A percentile compares a stretch with the other conserved stretches of the same genome.
phyloP scores from a whole-genome alignment of 192 early-diverging fungal species.

The Nowakowskiella sp. region DNA sequence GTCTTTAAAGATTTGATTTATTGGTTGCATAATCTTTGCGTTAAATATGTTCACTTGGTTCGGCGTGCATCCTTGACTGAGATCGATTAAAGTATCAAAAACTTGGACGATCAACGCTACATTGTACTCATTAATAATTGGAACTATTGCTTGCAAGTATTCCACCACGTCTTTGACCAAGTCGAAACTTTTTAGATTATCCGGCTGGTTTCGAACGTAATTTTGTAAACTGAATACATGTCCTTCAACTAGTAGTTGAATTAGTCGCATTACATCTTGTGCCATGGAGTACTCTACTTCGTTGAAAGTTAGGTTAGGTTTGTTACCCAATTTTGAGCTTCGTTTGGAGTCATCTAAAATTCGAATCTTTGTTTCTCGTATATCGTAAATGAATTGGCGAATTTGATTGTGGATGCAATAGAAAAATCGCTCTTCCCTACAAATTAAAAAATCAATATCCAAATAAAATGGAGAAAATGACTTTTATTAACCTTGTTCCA shows the following conservation, averaged over 20 bases:
- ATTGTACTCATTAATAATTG: slow-evolving; percentile 8
- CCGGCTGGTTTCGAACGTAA: slow-evolving; percentile 24
- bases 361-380: slow-evolving; percentile 11
- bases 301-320: background rate
- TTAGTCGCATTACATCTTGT: slow-evolving; percentile 21
- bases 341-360: background rate
- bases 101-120: slow-evolving; percentile 26
- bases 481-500: slow-evolving; percentile 18
- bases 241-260: slow-evolving; percentile 29
- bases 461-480: slow-evolving; percentile 7
- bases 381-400: slow-evolving; percentile 9
- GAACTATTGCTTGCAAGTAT: slow-evolving; percentile 21
- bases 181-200: slow-evolving; percentile 28
- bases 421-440: slow-evolving; percentile 31
- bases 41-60: slow-evolving; percentile 31
- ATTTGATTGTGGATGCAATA: slow-evolving; percentile 28
- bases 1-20: slow-evolving; percentile 20
- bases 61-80: slow-evolving; percentile 25
- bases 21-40: slow-evolving; percentile 22
- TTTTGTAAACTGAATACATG: slow-evolving; percentile 27
- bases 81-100: slow-evolving; percentile 32
- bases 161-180: slow-evolving; percentile 28
- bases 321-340: background rate
- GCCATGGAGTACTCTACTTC: slow-evolving; percentile 18
- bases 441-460: background rate